phyloP scores from a whole-genome alignment of 1,284 basidiomycete species.

The Cutaneotrichosporon sp. region DNA sequence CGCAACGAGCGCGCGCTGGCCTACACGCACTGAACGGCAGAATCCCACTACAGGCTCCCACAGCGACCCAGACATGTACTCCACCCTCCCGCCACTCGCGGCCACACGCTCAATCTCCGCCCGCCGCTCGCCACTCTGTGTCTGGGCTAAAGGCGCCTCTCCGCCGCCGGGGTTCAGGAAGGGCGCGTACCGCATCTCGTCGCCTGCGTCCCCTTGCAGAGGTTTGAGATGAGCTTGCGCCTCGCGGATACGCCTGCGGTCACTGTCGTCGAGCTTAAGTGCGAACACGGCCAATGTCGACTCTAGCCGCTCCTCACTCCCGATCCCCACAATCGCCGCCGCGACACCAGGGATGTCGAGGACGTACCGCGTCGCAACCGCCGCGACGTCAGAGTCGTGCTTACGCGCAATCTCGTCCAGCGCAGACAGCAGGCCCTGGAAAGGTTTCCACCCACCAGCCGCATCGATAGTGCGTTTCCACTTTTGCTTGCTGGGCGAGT shows the following conservation, averaged over 20 bases:
- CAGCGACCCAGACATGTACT: slow-evolving; percentile 4
- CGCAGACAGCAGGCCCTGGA: slow-evolving; percentile 13
- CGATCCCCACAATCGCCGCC: slow-evolving; percentile 3
- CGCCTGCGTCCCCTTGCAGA: background rate
- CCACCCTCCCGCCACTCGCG: slow-evolving; percentile 4
- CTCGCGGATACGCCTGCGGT: background rate
- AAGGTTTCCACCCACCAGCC: slow-evolving; percentile 20
- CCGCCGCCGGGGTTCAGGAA: background rate
- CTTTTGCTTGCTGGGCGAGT: background rate
- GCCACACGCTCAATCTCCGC: background rate
- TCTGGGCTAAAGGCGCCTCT: background rate
- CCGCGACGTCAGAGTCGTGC: slow-evolving; percentile 8
- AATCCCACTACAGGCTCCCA: slow-evolving; percentile 12
- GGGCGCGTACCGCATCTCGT: slow-evolving; percentile 4
- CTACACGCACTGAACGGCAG: slow-evolving; percentile 2
- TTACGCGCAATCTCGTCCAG: slow-evolving; percentile 12
- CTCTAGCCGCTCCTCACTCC: background rate
- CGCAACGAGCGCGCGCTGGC: background rate
- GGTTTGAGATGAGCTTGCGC: background rate
- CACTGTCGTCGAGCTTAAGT: background rate
- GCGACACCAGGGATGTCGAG: slow-evolving; percentile 16
- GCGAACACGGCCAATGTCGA: background rate
- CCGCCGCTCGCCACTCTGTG: background rate
- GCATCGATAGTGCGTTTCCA: slow-evolving; percentile 19
- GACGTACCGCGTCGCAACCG: slow-evolving; percentile 16